Evolutionary conservation across 768 basidiomycete genomes (phyloP).

Genomic region (Hebeloma cylindrosporum): DNA sequence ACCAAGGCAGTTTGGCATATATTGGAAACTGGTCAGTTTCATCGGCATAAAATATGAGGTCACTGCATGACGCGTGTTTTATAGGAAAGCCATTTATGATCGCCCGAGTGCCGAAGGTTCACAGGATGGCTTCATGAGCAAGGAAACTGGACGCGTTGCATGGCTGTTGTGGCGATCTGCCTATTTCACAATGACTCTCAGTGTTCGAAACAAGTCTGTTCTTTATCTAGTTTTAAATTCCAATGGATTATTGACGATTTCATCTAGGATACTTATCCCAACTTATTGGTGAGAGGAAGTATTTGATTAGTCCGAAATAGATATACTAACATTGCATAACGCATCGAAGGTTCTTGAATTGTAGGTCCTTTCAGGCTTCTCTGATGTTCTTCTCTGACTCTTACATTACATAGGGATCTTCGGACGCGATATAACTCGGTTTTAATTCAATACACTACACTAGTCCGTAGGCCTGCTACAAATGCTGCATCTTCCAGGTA

Average conservation of each 20-base stretch:
- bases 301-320: too few species aligned
- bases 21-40: constrained; percentile 66
- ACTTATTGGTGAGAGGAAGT: constrained; percentile 67
- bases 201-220: constrained; percentile 66
- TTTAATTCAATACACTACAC: constrained; percentile 37
- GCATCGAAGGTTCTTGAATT: constrained; percentile 78
- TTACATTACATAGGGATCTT: constrained; percentile 56
- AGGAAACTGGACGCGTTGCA: constrained; percentile 66
- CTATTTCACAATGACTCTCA: constrained; percentile 78
- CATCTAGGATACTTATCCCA: constrained; percentile 58
- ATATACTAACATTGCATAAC: too few species aligned
- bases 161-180: constrained; percentile 83
- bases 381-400: constrained; percentile 13
- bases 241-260: not conserved
- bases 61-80: not conserved
- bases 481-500: not conserved
- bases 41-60: not conserved
- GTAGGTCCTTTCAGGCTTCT: constrained; percentile 39
- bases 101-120: constrained; percentile 46
- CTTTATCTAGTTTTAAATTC: not conserved
- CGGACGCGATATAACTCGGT: constrained; percentile 70
- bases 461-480: constrained; percentile 17
- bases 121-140: constrained; percentile 46
- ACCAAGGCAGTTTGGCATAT: constrained; percentile 77
- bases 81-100: constrained; percentile 78